phyloP scores from a whole-genome alignment of 345 rosid genomes.

The Rhodamnia rubescens region DNA sequence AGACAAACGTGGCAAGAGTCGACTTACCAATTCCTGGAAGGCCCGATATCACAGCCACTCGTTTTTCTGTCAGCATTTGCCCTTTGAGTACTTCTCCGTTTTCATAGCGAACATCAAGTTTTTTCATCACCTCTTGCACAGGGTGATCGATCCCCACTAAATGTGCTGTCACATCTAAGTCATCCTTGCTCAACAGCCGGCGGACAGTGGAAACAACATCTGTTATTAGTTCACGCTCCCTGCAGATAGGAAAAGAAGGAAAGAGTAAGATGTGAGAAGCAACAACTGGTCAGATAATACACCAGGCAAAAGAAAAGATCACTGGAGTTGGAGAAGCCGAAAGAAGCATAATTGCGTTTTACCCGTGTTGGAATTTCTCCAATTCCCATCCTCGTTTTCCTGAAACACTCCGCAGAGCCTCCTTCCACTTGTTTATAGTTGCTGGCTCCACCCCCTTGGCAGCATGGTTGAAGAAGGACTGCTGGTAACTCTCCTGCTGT shows the following conservation, averaged over 20 bases:
- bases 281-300: neutral
- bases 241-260: neutral
- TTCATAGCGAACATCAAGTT: neutral
- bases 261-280: neutral
- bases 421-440: neutral
- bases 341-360: neutral
- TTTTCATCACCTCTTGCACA: neutral
- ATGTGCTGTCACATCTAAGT: neutral
- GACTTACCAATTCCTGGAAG: neutral
- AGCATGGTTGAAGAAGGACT: neutral
- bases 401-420: neutral
- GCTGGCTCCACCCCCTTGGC: rapidly evolving
- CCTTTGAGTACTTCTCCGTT: neutral
- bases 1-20: neutral
- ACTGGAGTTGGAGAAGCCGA: neutral
- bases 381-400: neutral
- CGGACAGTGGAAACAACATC: neutral
- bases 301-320: too few species aligned
- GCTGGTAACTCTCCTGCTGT: neutral
- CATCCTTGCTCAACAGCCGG: neutral
- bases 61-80: neutral
- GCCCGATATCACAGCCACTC: neutral
- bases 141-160: neutral
- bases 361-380: neutral
- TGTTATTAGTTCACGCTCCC: neutral